Evolutionary conservation across 768 basidiomycete genomes (phyloP).

Genomic region (Mycena kentingensis): DNA sequence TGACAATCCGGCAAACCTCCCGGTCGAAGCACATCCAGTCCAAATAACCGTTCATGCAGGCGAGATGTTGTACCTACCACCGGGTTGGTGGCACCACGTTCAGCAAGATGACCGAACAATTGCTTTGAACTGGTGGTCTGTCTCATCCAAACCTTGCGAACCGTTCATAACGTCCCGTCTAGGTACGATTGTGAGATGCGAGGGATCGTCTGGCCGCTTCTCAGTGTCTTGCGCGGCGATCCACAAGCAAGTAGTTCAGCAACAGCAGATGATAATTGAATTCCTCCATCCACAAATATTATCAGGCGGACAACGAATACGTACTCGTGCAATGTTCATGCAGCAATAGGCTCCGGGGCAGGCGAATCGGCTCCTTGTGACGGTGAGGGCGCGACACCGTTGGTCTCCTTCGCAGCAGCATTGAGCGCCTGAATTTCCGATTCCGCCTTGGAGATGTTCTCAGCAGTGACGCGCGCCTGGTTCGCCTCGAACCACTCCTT

Average conservation of each 20-base stretch:
- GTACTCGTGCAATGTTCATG: too few relatives aligned
- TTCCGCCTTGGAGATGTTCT: slow-evolving; percentile 81
- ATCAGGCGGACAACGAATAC: too few relatives aligned
- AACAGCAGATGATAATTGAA: slow-evolving; percentile 18
- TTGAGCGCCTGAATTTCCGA: slow-evolving; percentile 67
- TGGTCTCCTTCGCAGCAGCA: slow-evolving; percentile 40
- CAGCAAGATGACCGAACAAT: slow-evolving; percentile 68
- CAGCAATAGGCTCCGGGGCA: slow-evolving; percentile 19
- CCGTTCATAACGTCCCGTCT: background rate
- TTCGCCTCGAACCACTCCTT: slow-evolving; percentile 95
- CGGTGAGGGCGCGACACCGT: slow-evolving; percentile 30
- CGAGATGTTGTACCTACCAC: slow-evolving; percentile 86
- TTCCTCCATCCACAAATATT: too few relatives aligned
- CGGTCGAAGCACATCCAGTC: slow-evolving; percentile 62
- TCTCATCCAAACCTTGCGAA: background rate
- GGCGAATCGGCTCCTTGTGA: slow-evolving; percentile 33
- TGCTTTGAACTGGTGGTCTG: slow-evolving; percentile 80
- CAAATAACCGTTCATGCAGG: slow-evolving; percentile 67
- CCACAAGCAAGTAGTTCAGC: background rate
- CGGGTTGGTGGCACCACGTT: slow-evolving; percentile 94
- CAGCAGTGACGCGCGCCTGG: slow-evolving; percentile 75
- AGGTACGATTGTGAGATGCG: slow-evolving; percentile 72
- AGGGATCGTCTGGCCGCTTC: slow-evolving; percentile 69
- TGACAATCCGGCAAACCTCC: slow-evolving; percentile 45
- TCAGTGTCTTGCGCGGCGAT: slow-evolving; percentile 59